Conservation (phyloP, 2,329 filamentous ascomycete species). For the Claviceps citrina region DNA sequence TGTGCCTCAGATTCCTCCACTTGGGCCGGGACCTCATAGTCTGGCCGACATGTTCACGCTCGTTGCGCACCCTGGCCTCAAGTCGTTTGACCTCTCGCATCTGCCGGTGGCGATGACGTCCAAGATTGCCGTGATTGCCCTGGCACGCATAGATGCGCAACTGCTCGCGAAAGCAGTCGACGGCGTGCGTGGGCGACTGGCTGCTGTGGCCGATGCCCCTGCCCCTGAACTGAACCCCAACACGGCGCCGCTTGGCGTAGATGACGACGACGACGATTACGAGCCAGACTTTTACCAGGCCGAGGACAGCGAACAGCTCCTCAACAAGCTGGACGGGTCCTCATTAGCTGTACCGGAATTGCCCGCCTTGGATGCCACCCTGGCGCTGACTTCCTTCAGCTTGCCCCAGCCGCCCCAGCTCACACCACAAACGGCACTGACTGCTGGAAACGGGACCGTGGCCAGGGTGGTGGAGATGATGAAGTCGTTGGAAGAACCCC, state of each 20-base stretch:
- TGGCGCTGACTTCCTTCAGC: conserved; percentile 63
- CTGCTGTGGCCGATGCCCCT: conserved; percentile 29
- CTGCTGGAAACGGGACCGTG: conserved; percentile 60
- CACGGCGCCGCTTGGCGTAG: conserved; percentile 46
- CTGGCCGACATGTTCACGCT: conserved; percentile 78
- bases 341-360: conserved; percentile 30
- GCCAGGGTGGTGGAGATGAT: conserved; percentile 67
- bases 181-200: conserved; percentile 37
- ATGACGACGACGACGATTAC: conserved; percentile 76
- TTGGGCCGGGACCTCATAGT: conserved; percentile 61
- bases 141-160: conserved; percentile 54
- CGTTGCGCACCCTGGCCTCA: conserved; percentile 55
- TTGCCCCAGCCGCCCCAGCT: conserved; percentile 63
- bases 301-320: conserved; percentile 62
- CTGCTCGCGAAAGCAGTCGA: conserved; percentile 60
- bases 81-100: conserved; percentile 67
- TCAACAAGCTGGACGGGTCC: conserved; percentile 60
- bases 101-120: conserved; percentile 63
- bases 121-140: conserved; percentile 65
- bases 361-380: conserved; percentile 20
- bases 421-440: conserved; percentile 54
- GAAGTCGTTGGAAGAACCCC: conserved; percentile 52
- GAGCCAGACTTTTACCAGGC: conserved; percentile 72
- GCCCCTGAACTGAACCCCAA: conserved; percentile 37
- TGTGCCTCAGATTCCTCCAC: conserved; percentile 44